Evolutionary conservation across 495 filamentous ascomycete species (phyloP), one percentile per base, ranked within the genome.

Genomic region (Lepraria neglecta): DNA sequence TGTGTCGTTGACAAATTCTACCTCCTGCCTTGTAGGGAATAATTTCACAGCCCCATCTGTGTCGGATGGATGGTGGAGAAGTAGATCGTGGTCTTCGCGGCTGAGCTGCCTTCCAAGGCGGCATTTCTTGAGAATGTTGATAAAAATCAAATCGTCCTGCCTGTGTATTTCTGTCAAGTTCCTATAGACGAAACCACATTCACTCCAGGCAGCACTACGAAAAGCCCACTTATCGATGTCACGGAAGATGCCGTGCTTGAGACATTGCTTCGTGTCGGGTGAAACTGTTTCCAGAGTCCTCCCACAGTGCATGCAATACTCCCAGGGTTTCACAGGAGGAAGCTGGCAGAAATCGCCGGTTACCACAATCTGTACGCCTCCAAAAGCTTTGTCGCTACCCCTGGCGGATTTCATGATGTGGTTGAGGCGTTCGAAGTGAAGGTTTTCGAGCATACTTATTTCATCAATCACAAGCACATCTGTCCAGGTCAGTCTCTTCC

Each of bases 401-500:
- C 76, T 69, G 24, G 68, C 72, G 12, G 44, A 64, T 56, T 82
- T 77, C 74, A 84, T 77, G 30, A 80, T 60, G 6, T 54, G 64
- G 59, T 82, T 82, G 1, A 86, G 66, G 21, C 83, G 70, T 59
- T 81, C 77, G 19, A 86, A 77, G 45, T 79, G 74, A 2, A 75
- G 66, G 48, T 82, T 83, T 48, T 83, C 80, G 0, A 82, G 71
- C 81, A 83, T 76, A 28, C 66, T 72, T 24, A 80, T 75, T 55
- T 79, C 77, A 61, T 79, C 77, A 31, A 79, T 72, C 35, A 80
- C 63, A 1, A 74, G 63, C n/a, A 78, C 74, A 52, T 81, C 70
- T 0, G 75, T 78, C 0, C 66, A 21, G 0, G 24, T 53, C 7
- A 81, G 63, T 1, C 77, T 72, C 33, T 68, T 67, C 7, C 64